Evolutionary conservation across 768 basidiomycete genomes (phyloP).

Genomic region (Rubroboletus satanas): DNA sequence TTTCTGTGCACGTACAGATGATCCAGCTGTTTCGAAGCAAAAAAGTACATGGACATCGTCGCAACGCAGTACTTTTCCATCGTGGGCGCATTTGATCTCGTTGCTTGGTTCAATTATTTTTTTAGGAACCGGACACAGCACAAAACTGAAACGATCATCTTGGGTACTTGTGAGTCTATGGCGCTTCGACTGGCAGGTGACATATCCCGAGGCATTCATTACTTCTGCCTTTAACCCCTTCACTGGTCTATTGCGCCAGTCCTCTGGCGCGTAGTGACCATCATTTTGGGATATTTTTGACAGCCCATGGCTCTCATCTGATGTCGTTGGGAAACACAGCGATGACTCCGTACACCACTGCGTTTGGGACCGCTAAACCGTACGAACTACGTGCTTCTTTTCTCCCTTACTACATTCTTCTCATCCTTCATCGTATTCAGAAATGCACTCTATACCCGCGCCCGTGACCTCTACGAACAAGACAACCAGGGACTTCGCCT

Average conservation of each 20-base stretch:
- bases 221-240: too few species aligned
- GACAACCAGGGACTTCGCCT: background rate
- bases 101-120: too few species aligned
- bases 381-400: background rate
- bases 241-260: too few species aligned
- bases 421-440: background rate
- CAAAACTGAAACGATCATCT: background rate
- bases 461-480: background rate
- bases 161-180: background rate
- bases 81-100: too few species aligned
- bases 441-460: too few species aligned
- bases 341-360: background rate
- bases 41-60: too few species aligned
- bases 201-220: too few species aligned
- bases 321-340: background rate
- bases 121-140: background rate
- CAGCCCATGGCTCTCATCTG: background rate
- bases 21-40: too few species aligned
- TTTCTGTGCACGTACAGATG: too few species aligned
- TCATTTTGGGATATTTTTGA: background rate
- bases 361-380: background rate
- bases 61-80: too few species aligned
- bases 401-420: background rate
- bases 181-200: background rate
- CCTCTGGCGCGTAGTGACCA: background rate